Percentiles rank a stretch among this genome's conserved stretches.
Evolutionary conservation across 2,329 filamentous ascomycete species (phyloP).

Genomic region (Colletotrichum lentis): DNA sequence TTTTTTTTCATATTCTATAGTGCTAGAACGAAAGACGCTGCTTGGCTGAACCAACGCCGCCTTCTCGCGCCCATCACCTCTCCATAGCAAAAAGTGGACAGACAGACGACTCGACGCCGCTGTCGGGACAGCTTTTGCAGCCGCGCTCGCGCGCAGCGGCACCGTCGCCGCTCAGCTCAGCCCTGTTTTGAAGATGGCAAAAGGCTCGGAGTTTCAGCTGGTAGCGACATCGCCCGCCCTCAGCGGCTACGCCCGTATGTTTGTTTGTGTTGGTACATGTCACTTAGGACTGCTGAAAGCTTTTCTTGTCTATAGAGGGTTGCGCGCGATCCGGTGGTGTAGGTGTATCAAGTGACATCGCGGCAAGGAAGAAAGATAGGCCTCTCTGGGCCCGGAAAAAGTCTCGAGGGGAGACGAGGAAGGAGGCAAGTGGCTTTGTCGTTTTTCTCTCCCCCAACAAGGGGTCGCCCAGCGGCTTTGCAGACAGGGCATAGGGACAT

Average conservation of each 20-base stretch:
- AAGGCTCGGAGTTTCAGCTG: constrained; percentile 21
- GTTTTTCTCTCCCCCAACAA: background rate
- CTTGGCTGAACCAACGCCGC: constrained; percentile 10
- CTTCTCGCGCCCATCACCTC: constrained; percentile 23
- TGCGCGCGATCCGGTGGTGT: constrained; percentile 8
- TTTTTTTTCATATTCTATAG: constrained; percentile 14
- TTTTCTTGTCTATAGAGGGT: background rate
- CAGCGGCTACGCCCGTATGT: constrained; percentile 10
- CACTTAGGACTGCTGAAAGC: constrained; percentile 8
- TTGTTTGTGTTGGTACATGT: constrained; percentile 10
- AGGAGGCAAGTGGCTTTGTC: constrained; percentile 22
- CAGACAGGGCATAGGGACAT: constrained; percentile 12
- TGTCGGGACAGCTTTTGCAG: constrained; percentile 22
- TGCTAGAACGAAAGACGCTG: constrained; percentile 17
- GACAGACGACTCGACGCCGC: constrained; percentile 20
- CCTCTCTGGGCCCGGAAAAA: constrained; percentile 2
- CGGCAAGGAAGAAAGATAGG: constrained; percentile 6
- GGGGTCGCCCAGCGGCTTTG: constrained; percentile 4
- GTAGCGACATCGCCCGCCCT: constrained; percentile 6
- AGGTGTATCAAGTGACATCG: constrained; percentile 14
- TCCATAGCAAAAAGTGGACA: constrained; percentile 27
- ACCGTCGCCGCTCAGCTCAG: background rate
- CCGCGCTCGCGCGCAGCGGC: background rate
- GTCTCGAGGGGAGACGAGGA: constrained; percentile 8
- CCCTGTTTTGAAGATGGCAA: constrained; percentile 11